These are phyloP conservation scores for Globisporangium megalacanthum DNA, from an alignment of 352 stramenopile genomes.

Conservation along the genomic window DNA sequence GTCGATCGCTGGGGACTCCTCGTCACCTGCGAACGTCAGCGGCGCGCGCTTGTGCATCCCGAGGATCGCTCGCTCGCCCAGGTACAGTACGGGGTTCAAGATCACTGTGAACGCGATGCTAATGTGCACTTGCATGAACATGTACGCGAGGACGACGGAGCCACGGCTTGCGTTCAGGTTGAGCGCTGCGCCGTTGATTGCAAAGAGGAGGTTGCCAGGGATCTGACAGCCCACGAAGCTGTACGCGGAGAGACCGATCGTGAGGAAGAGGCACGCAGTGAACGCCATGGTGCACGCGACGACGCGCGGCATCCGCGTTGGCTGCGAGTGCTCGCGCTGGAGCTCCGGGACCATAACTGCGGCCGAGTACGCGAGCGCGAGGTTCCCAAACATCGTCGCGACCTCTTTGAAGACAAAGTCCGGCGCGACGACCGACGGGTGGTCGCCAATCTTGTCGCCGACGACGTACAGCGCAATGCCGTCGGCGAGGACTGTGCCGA, in stretches of 20 bases:
- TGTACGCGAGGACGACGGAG: slow-evolving; percentile 30
- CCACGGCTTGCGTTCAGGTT: slow-evolving; percentile 32
- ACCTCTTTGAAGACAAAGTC: slow-evolving; percentile 36
- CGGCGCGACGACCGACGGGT: slow-evolving; percentile 24
- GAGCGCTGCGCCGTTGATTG: slow-evolving; percentile 28
- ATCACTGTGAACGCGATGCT: slow-evolving; percentile 44
- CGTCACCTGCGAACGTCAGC: too few species aligned
- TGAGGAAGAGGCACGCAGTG: slow-evolving; percentile 38
- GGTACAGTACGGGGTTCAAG: slow-evolving; percentile 45
- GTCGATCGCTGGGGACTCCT: too few species aligned
- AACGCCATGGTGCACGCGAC: slow-evolving; percentile 31
- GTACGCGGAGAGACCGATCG: slow-evolving; percentile 28
- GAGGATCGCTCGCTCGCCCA: slow-evolving; percentile 36
- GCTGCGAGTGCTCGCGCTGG: slow-evolving; percentile 40
- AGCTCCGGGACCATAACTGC: slow-evolving; percentile 44
- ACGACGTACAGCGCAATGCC: slow-evolving; percentile 29
- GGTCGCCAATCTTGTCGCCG: slow-evolving; percentile 24
- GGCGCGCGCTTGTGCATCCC: slow-evolving; percentile 26
- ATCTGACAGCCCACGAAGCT: slow-evolving; percentile 36
- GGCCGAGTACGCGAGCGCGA: slow-evolving; percentile 47
- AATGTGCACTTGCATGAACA: slow-evolving; percentile 50
- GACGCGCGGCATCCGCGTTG: slow-evolving; percentile 40
- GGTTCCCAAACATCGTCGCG: slow-evolving; percentile 38
- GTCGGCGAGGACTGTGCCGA: slow-evolving; percentile 42
- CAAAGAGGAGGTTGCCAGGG: slow-evolving; percentile 46